Base-by-base conservation (phyloP, 345 rosid genomes). In the Arabis hirsuta region DNA sequence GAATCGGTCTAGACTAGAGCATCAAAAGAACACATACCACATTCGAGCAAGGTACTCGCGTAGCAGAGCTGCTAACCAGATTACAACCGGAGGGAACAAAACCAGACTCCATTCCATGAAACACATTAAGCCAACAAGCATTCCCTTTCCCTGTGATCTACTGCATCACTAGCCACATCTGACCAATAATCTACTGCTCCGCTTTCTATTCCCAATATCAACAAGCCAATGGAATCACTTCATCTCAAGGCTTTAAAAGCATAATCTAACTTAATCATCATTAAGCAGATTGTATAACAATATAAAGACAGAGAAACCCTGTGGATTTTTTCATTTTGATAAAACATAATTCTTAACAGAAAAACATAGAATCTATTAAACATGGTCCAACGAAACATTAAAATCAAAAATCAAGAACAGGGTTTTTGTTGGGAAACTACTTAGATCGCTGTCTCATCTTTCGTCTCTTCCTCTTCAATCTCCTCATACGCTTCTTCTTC, bases 401-500 rank as follows among this genome's bases (percentile, higher is more conserved):
- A 43, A 52, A 53, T 19, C 7, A 38, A 48, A 73, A 65, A 46
- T 65, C 44, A 46, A 10, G 19, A 50, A 59, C 55, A 62, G 55
- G 44, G 47, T 53, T 1, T 32, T 12, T 12, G 9, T 20, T 20
- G 19, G 9, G 55, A 4, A 69, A 53, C 88, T 92, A 92, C 92
- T 92, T 92, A 41, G 98, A 92, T 84, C 98, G 87, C 84, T 92
- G 98, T 62, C 96, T 90, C 98, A 90, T 92, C 98, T 92, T 92
- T 84, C 96, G 68, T 81, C 96, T 87, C 96, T 92, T 92, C 90
- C 98, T 87, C 98, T 92, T 92, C 80, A 92, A 70, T 74, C 98
- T 90, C 81, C 96, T 92, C 98, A 92, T 92, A 57, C 98, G 96
- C 96, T 90, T 92, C 96, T 92, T 92, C 96, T 92, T 92, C 96